phyloP scores from a whole-genome alignment of 2,329 filamentous ascomycete species.

The Aspergillus tanneri region DNA sequence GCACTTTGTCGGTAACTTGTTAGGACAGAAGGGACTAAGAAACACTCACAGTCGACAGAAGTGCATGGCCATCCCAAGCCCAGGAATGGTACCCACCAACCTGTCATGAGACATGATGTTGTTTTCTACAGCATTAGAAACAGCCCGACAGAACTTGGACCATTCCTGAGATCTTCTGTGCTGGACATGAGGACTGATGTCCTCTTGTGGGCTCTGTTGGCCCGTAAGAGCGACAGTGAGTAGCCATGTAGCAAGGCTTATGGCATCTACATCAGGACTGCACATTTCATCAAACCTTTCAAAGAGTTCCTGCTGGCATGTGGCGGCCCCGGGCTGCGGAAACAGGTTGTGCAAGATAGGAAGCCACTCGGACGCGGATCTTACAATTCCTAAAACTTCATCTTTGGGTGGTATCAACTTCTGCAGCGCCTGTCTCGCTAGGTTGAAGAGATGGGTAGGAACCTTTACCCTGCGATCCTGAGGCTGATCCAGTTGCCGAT shows the following conservation, averaged over 20 bases:
- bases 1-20: not conserved
- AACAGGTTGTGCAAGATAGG: constrained; percentile 13
- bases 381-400: constrained; percentile 11
- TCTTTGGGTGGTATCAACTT: constrained; percentile 16
- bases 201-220: constrained; percentile 11
- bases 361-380: constrained; percentile 17
- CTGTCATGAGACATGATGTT: constrained; percentile 18
- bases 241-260: constrained; percentile 18
- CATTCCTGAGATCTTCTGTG: not conserved
- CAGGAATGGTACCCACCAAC: constrained; percentile 13
- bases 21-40: not conserved
- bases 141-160: constrained; percentile 5
- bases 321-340: constrained; percentile 15
- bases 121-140: constrained; percentile 14
- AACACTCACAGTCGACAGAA: constrained; percentile 37
- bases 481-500: constrained; percentile 5
- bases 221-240: constrained; percentile 16
- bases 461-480: constrained; percentile 9
- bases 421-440: constrained; percentile 14
- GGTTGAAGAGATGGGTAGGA: constrained; percentile 7
- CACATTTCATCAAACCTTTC: constrained; percentile 16
- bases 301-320: constrained; percentile 14
- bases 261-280: constrained; percentile 11
- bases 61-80: constrained; percentile 29
- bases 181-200: not conserved